Conservation (phyloP, 1,284 basidiomycete species). For the Fomitopsis palustris region DNA sequence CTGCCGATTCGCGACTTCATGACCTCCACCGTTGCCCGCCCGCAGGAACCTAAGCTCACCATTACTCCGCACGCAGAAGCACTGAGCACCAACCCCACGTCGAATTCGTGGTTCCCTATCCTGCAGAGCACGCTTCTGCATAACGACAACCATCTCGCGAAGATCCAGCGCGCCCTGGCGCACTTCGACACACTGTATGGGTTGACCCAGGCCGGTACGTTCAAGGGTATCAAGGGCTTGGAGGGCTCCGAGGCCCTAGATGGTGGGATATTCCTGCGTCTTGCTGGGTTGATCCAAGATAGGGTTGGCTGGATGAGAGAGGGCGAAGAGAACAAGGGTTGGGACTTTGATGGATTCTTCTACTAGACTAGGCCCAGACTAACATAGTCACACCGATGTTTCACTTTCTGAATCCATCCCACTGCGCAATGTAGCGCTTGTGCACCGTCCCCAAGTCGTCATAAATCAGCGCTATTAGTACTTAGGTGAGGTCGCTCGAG, state of each 20-base stretch:
- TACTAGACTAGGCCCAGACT: not conserved
- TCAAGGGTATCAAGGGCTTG: not conserved
- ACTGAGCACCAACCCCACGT: slow-evolving; percentile 30
- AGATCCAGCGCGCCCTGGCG: slow-evolving; percentile 53
- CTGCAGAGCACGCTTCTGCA: slow-evolving; percentile 46
- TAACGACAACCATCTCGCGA: slow-evolving; percentile 62
- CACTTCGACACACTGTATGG: slow-evolving; percentile 15
- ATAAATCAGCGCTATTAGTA: no score
- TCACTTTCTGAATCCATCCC: no score
- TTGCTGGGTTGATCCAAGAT: slow-evolving; percentile 44
- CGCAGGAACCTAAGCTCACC: slow-evolving; percentile 20
- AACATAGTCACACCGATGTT: no score
- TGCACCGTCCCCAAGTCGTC: no score
- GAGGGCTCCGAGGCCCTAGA: slow-evolving; percentile 45
- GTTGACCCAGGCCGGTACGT: not conserved
- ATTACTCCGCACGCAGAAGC: slow-evolving; percentile 30
- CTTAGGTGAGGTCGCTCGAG: no score
- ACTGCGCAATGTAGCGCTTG: no score
- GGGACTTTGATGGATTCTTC: not conserved
- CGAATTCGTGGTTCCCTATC: slow-evolving; percentile 58
- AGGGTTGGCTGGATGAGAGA: slow-evolving; percentile 48
- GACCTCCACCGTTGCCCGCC: not conserved
- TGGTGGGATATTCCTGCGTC: slow-evolving; percentile 53
- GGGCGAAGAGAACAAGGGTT: slow-evolving; percentile 25
- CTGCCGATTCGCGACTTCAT: slow-evolving; percentile 37